A percentile compares a stretch with the other conserved stretches of the same genome.
Evolutionary conservation across 1,139 yeast species (phyloP).

Genomic region (Eremothecium coryli): DNA sequence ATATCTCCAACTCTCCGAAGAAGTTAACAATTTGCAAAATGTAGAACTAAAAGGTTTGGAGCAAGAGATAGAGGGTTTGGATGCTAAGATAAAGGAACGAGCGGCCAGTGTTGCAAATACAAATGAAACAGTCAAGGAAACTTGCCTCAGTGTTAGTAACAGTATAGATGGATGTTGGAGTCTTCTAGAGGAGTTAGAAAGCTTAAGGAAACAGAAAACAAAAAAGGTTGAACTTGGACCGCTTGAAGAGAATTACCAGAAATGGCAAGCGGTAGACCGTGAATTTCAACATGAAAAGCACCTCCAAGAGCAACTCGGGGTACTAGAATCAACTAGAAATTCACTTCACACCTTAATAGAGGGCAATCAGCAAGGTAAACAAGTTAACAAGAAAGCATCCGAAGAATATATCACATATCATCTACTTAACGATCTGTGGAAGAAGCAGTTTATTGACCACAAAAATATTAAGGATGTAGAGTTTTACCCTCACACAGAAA

Average conservation of each 20-base stretch:
- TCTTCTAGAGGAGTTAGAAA: conserved; percentile 20
- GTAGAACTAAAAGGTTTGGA: conserved; percentile 12
- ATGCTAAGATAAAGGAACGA: conserved; percentile 13
- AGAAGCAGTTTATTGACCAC: conserved; percentile 6
- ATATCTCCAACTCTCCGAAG: conserved; percentile 15
- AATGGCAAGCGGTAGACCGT: conserved; percentile 8
- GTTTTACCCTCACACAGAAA: conserved; percentile 19
- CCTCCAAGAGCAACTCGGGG: conserved; percentile 6
- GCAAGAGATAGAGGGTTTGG: conserved; percentile 14
- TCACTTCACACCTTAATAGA: conserved; percentile 6
- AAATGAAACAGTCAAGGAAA: conserved; percentile 21
- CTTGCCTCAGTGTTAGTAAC: conserved; percentile 18
- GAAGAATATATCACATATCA: conserved; percentile 7
- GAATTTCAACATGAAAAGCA: conserved; percentile 5
- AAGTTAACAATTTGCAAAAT: conserved; percentile 17
- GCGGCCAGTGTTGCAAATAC: conserved; percentile 15
- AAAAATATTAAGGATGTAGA: conserved; percentile 14
- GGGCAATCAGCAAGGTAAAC: neutral
- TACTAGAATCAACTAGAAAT: conserved; percentile 6
- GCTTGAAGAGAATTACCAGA: conserved; percentile 6
- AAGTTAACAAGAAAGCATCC: conserved; percentile 3
- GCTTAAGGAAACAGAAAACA: conserved; percentile 11
- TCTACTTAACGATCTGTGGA: conserved; percentile 9
- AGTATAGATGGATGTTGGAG: conserved; percentile 23
- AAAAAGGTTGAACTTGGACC: conserved; percentile 6